Conservation (phyloP, 169 alveolate species). For the Eimeria necatrix region DNA sequence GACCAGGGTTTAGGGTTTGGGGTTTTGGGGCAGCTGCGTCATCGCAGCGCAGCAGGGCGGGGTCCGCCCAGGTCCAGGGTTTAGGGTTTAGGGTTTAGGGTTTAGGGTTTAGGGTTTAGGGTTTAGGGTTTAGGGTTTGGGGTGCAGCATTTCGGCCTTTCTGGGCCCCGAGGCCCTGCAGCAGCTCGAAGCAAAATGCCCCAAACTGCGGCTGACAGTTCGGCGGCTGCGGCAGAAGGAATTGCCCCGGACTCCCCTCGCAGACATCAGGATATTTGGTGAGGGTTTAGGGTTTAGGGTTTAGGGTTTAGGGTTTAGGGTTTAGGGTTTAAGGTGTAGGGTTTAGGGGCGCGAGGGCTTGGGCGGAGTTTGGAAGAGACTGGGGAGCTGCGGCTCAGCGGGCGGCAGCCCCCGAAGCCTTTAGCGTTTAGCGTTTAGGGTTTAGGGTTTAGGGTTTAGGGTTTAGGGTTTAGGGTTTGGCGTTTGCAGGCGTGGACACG, state of each 20-base stretch:
- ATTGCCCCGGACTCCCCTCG: conserved; percentile 1
- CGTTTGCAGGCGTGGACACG: conserved; percentile 63
- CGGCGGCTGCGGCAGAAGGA: conserved; percentile 26
- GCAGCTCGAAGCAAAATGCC: conserved; percentile 3
- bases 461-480: background rate
- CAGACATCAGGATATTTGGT: conserved; percentile 44
- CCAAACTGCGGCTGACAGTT: background rate
- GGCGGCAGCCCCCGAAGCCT: too few species aligned
- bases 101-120: background rate
- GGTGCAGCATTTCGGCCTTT: conserved; percentile 11
- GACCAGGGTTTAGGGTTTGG: background rate
- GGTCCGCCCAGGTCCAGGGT: too few species aligned
- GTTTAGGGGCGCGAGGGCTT: background rate
- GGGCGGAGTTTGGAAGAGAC: background rate
- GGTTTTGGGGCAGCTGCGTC: too few species aligned
- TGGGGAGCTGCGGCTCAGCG: too few species aligned
- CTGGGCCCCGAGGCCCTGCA: conserved; percentile 8
- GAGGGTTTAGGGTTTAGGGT: background rate
- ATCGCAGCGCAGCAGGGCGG: too few species aligned
- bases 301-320: background rate
- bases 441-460: background rate
- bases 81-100: too few species aligned
- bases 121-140: background rate
- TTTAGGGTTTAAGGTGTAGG: background rate
- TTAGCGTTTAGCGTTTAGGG: background rate